Conservation (phyloP, 2,329 filamentous ascomycete genomes). For the Pestalotiopsis sp. region DNA sequence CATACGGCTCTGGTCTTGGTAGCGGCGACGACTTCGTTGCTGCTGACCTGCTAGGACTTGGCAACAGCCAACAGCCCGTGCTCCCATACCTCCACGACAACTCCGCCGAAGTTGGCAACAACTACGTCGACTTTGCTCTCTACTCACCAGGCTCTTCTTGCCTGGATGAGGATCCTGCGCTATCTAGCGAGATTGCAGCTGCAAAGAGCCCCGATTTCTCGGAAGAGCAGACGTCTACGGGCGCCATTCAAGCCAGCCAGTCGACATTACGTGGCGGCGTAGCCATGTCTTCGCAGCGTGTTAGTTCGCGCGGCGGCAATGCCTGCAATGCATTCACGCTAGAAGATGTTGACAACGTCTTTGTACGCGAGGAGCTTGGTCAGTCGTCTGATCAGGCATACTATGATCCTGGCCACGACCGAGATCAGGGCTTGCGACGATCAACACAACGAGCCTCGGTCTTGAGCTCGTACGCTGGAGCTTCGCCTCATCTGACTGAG, state of each 20-base stretch:
- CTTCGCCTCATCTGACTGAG: background rate
- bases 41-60: background rate
- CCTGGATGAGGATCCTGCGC: slow-evolving; percentile 49
- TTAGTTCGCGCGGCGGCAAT: background rate
- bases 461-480: background rate
- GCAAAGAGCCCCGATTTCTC: background rate
- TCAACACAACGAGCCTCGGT: background rate
- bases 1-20: slow-evolving; percentile 9
- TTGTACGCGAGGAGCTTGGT: background rate
- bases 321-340: background rate
- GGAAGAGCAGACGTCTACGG: background rate
- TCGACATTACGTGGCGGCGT: background rate
- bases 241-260: background rate
- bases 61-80: slow-evolving; percentile 15
- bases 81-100: slow-evolving; percentile 45
- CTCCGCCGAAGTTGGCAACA: slow-evolving; percentile 35
- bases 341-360: background rate
- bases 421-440: background rate
- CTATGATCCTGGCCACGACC: background rate
- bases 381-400: background rate
- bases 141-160: slow-evolving; percentile 50
- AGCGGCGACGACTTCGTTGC: background rate
- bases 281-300: background rate
- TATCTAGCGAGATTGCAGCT: slow-evolving; percentile 25
- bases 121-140: slow-evolving; percentile 58